A percentile compares a stretch with the other conserved stretches of the same genome.
Evolutionary conservation across 2,329 filamentous ascomycete species (phyloP).

Genomic region (Ophiocordyceps camponoti-leonardi): DNA sequence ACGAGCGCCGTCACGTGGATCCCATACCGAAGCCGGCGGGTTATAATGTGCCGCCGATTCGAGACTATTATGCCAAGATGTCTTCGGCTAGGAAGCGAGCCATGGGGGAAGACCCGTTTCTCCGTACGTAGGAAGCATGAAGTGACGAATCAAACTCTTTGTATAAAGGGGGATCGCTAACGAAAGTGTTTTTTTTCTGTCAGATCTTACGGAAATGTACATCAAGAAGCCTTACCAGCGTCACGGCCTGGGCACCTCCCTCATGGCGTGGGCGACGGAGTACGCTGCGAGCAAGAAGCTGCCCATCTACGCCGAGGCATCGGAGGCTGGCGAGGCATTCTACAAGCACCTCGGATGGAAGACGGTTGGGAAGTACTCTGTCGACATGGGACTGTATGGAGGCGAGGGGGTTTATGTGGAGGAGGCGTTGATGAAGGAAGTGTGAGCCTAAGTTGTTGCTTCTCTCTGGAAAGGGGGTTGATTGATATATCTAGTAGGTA

Average conservation of each 20-base stretch:
- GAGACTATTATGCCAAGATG: constrained; percentile 1
- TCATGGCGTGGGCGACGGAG: neutral
- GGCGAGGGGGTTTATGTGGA: neutral
- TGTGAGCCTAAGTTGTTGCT: no score
- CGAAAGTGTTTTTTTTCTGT: neutral
- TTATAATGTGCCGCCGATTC: neutral
- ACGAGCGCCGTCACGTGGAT: neutral
- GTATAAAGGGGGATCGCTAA: neutral
- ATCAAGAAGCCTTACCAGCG: neutral
- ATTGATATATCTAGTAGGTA: no score
- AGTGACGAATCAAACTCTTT: neutral
- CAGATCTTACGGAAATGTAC: neutral
- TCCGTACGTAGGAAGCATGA: neutral
- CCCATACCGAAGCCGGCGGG: neutral
- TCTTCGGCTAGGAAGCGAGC: neutral
- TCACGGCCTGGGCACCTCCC: neutral
- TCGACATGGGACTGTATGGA: neutral
- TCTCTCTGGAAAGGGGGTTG: no score
- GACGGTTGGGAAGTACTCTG: neutral
- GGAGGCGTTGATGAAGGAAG: neutral
- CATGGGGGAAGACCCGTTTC: neutral
- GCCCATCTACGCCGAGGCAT: neutral
- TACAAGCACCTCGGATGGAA: constrained; percentile 1
- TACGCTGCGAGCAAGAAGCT: neutral
- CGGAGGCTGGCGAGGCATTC: neutral